phyloP scores from a whole-genome alignment of 192 early-diverging fungal genomes.

The Coemansia sp. region DNA sequence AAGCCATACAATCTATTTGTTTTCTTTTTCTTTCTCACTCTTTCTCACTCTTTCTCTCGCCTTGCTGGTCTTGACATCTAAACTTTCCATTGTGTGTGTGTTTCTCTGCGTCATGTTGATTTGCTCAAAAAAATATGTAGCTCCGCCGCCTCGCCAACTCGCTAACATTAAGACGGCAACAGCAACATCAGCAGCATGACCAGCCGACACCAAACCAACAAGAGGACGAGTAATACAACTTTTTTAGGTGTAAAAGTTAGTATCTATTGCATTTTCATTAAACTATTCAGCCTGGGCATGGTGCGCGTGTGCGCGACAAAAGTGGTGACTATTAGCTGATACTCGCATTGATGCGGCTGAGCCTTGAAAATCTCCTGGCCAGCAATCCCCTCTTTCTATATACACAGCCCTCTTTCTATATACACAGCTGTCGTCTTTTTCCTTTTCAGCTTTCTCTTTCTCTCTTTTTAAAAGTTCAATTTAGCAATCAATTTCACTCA shows the following conservation, averaged over 20 bases:
- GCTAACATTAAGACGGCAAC: not conserved
- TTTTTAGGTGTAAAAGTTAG: not conserved
- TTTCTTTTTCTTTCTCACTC: not conserved
- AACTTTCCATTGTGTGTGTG: not conserved
- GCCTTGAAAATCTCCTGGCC: not conserved
- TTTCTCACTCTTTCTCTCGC: not conserved
- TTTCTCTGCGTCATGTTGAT: not conserved
- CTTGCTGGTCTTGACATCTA: not conserved
- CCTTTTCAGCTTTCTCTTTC: not conserved
- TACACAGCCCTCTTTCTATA: too few relatives aligned
- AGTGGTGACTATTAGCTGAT: not conserved
- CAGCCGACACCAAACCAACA: not conserved
- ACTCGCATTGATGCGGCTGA: not conserved
- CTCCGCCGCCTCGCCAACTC: constrained; percentile 14
- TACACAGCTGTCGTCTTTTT: not conserved
- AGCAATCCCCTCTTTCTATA: not conserved
- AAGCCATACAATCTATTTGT: not conserved
- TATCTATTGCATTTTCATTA: too few relatives aligned
- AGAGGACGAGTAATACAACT: not conserved
- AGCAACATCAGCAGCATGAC: not conserved
- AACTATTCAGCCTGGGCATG: not conserved
- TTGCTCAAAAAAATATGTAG: constrained; percentile 9
- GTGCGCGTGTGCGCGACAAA: not conserved
- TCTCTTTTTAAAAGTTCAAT: not conserved
- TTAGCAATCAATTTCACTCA: not conserved